A percentile compares a stretch with the other conserved stretches of the same genome.
Conservation (phyloP, 768 basidiomycete genomes). For the Mycena vulgaris region DNA sequence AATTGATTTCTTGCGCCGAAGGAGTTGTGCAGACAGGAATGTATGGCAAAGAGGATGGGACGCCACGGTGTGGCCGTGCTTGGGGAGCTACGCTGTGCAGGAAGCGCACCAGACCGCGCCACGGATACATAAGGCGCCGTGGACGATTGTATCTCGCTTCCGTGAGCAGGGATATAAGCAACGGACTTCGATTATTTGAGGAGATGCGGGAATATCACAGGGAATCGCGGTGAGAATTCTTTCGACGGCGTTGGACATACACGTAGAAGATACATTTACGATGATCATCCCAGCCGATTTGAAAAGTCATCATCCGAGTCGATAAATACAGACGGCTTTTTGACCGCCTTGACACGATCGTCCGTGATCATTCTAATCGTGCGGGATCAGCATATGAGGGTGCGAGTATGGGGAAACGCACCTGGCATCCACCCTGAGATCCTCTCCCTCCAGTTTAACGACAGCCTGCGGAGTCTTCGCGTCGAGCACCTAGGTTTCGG, state of each 20-base stretch:
- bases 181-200: no score
- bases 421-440: slow-evolving; percentile 90
- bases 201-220: no score
- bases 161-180: no score
- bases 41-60: no score
- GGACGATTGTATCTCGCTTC: no score
- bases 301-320: slow-evolving; percentile 62
- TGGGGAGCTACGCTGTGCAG: no score
- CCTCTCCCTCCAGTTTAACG: slow-evolving; percentile 91
- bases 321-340: slow-evolving; percentile 76
- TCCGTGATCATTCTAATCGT: slow-evolving; percentile 87
- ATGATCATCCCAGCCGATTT: slow-evolving; percentile 30
- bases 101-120: no score
- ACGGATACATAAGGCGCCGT: no score
- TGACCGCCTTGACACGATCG: slow-evolving; percentile 74
- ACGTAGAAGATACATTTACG: slow-evolving; percentile 3
- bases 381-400: slow-evolving; percentile 18
- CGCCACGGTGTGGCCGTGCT: no score
- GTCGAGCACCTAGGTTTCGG: slow-evolving; percentile 79
- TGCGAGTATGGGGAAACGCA: slow-evolving; percentile 52
- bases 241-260: neutral
- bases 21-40: no score
- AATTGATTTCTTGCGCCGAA: no score
- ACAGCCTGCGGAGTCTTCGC: slow-evolving; percentile 93
- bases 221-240: neutral